These are phyloP conservation scores for Meyerozyma sp. DNA, from an alignment of 1,139 yeast species.

Conservation along the genomic window DNA sequence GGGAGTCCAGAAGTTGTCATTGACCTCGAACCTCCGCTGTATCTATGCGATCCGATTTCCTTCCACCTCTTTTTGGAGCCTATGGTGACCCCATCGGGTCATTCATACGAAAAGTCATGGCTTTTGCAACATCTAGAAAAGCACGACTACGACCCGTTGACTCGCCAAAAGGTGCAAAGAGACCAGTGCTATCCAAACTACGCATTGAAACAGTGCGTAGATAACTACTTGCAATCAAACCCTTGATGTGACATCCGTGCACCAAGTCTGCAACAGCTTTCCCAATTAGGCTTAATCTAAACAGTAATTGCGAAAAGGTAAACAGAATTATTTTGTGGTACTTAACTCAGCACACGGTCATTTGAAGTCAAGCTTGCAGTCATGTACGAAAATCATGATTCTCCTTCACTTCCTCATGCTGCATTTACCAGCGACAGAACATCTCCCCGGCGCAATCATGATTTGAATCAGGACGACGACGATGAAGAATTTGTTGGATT, in stretches of 20 bases:
- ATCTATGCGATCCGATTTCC: too few relatives aligned
- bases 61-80: too few relatives aligned
- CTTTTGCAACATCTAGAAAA: too few relatives aligned
- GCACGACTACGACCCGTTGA: too few relatives aligned
- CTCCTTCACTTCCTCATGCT: conserved; percentile 33
- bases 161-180: too few relatives aligned
- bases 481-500: conserved; percentile 24
- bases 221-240: too few relatives aligned
- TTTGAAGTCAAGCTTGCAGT: conserved; percentile 16
- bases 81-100: too few relatives aligned
- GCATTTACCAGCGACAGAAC: conserved; percentile 37
- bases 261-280: background rate
- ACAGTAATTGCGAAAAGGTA: background rate
- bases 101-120: too few relatives aligned
- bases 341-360: background rate
- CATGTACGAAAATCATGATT: conserved; percentile 28
- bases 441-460: conserved; percentile 34
- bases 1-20: too few relatives aligned
- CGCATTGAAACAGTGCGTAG: background rate
- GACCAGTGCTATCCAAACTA: background rate
- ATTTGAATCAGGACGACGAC: conserved; percentile 16
- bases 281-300: background rate
- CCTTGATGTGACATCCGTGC: background rate
- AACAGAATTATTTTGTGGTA: background rate
- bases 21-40: too few relatives aligned